Conservation (phyloP, 306 rosid species). For the Castanopsis chinensis region DNA sequence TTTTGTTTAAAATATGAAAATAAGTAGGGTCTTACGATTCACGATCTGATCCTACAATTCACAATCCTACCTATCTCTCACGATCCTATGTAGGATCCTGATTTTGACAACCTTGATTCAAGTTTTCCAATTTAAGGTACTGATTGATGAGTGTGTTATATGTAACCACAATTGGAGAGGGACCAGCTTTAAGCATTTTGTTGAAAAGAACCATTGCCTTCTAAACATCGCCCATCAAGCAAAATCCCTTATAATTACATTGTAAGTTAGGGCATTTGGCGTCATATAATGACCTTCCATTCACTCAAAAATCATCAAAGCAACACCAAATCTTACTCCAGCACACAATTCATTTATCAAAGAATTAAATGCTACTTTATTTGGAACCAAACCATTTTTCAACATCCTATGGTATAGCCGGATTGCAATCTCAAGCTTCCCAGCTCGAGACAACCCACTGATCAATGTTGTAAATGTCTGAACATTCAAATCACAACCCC, state of each 20-base stretch:
- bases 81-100: too few relatives aligned
- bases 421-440: constrained; percentile 36
- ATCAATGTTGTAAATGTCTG: constrained; percentile 41
- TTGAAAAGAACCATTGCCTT: constrained; percentile 40
- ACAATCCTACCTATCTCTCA: too few relatives aligned
- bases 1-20: too few relatives aligned
- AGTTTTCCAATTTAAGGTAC: constrained; percentile 24
- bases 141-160: constrained; percentile 37
- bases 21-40: too few relatives aligned
- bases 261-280: constrained; percentile 32
- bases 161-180: constrained; percentile 33
- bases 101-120: too few relatives aligned
- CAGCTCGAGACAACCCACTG: constrained; percentile 30
- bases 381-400: constrained; percentile 38
- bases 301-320: constrained; percentile 27
- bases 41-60: too few relatives aligned
- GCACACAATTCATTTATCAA: constrained; percentile 35
- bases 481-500: constrained; percentile 32
- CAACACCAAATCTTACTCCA: constrained; percentile 31
- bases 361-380: constrained; percentile 34
- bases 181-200: constrained; percentile 41
- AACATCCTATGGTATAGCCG: constrained; percentile 43
- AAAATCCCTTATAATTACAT: constrained; percentile 38
- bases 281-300: constrained; percentile 36
- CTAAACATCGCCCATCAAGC: constrained; percentile 23